Conservation (phyloP, 225 moss, liverwort and hornwort genomes). For the Polytrichum commune region DNA sequence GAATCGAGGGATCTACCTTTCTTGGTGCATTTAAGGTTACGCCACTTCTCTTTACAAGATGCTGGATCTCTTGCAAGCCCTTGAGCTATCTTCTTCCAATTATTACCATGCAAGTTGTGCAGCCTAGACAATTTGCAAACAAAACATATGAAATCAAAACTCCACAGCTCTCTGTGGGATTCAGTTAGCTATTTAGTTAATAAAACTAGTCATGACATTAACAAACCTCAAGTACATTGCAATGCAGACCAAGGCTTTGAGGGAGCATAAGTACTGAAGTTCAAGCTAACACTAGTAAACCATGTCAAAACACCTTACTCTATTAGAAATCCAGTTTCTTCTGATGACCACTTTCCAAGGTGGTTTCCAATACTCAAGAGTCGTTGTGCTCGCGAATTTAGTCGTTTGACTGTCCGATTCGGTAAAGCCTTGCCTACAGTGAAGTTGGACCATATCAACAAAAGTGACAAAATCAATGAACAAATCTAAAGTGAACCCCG, state of each 20-base stretch:
- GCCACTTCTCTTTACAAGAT: slow-evolving; percentile 43
- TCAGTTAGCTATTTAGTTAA: too few species aligned
- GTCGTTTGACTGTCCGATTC: slow-evolving; percentile 23
- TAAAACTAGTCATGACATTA: too few species aligned
- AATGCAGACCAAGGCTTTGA: background rate
- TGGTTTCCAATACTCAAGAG: slow-evolving; percentile 25
- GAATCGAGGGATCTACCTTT: slow-evolving; percentile 15
- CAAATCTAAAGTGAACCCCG: background rate
- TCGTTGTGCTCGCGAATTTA: slow-evolving; percentile 41
- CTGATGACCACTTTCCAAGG: slow-evolving; percentile 47
- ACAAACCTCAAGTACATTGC: too few species aligned
- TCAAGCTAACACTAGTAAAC: too few species aligned
- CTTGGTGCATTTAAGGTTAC: slow-evolving; percentile 14
- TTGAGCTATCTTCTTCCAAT: slow-evolving; percentile 41
- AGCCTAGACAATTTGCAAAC: slow-evolving; percentile 19
- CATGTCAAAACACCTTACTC: slow-evolving; percentile 26
- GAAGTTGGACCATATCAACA: too few species aligned
- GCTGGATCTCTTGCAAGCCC: slow-evolving; percentile 30
- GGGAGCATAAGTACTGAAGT: background rate
- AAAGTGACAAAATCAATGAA: too few species aligned
- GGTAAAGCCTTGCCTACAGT: slow-evolving; percentile 52
- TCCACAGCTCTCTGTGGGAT: too few species aligned
- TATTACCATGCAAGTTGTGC: slow-evolving; percentile 31
- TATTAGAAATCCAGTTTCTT: slow-evolving; percentile 34
- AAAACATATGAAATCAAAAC: too few species aligned